Percentiles rank a stretch among this genome's conserved stretches.
phyloP scores from a whole-genome alignment of 2,329 filamentous ascomycete genomes.

The Exophiala sp. region DNA sequence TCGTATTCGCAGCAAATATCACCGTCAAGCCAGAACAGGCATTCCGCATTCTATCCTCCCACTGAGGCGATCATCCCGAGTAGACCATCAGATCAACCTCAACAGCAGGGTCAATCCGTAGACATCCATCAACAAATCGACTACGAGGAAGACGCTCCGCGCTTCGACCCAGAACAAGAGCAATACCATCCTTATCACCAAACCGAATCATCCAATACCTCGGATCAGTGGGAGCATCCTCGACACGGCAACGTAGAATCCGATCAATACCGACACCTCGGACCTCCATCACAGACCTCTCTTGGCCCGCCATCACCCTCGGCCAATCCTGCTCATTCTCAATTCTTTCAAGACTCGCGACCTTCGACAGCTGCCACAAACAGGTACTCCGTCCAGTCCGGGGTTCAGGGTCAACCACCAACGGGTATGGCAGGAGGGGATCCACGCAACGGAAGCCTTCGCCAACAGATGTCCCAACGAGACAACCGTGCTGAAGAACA shows the following conservation, averaged over 20 bases:
- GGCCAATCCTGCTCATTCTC: conserved; percentile 19
- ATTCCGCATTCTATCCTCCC: conserved; percentile 17
- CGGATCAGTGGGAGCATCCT: conserved; percentile 7
- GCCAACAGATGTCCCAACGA: conserved; percentile 27
- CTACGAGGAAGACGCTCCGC: conserved; percentile 27
- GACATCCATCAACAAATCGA: conserved; percentile 19
- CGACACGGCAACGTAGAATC: conserved; percentile 11
- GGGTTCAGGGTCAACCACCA: conserved; percentile 18
- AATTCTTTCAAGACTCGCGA: conserved; percentile 20
- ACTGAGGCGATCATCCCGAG: conserved; percentile 1
- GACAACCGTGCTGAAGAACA: conserved; percentile 28
- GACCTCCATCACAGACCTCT: conserved; percentile 37
- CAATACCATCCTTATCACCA: conserved; percentile 31
- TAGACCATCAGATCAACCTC: conserved; percentile 9
- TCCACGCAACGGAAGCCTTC: conserved; percentile 20
- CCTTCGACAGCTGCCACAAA: conserved; percentile 21
- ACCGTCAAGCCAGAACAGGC: conserved; percentile 14
- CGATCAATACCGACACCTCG: conserved; percentile 29
- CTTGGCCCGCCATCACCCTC: conserved; percentile 36
- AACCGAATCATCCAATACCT: too few relatives aligned
- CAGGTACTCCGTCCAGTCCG: conserved; percentile 25
- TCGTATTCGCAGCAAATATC: conserved; percentile 22
- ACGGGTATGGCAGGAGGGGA: conserved; percentile 19
- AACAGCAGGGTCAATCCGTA: conserved; percentile 5
- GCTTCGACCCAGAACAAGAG: conserved; percentile 20